These are phyloP conservation scores for Cicer judaicum DNA, from an alignment of 306 rosid genomes.

Conservation along the genomic window DNA sequence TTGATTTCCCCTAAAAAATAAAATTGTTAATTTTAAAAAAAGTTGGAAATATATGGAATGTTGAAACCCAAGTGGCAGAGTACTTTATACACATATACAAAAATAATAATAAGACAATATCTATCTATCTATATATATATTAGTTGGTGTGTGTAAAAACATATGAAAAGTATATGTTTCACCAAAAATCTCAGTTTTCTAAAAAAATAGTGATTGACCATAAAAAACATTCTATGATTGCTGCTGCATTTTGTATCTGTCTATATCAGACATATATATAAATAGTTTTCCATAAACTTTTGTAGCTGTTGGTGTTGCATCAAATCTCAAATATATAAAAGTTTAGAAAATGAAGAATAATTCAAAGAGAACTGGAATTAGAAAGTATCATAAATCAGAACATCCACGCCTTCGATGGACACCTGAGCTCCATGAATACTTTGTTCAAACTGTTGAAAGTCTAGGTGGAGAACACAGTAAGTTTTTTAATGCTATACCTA, in stretches of 20 bases:
- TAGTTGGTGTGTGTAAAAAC: not conserved
- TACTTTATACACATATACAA: not conserved
- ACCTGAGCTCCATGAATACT: slow-evolving; percentile 50
- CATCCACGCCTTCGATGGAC: slow-evolving; percentile 54
- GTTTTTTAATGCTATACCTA: not conserved
- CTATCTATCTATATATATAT: too few relatives aligned
- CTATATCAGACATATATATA: not conserved
- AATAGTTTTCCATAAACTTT: slow-evolving; percentile 11
- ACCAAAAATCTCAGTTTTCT: slow-evolving; percentile 13
- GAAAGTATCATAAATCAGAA: slow-evolving; percentile 51
- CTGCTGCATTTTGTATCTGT: slow-evolving; percentile 46
- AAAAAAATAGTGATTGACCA: slow-evolving; percentile 41
- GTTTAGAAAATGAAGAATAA: slow-evolving; percentile 29
- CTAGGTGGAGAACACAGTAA: slow-evolving; percentile 47
- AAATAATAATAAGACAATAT: slow-evolving; percentile 23
- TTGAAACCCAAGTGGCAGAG: not conserved
- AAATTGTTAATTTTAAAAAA: too few relatives aligned
- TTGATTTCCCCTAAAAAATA: too few relatives aligned
- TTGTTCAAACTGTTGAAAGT: slow-evolving; percentile 48
- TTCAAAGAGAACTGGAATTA: slow-evolving; percentile 35
- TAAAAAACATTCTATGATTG: slow-evolving; percentile 43
- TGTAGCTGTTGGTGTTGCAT: slow-evolving; percentile 20
- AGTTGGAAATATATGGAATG: not conserved
- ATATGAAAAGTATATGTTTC: slow-evolving; percentile 40
- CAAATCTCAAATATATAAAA: not conserved